phyloP scores from a whole-genome alignment of 2,329 filamentous ascomycete genomes.

The Chalaropsis ovoidea region DNA sequence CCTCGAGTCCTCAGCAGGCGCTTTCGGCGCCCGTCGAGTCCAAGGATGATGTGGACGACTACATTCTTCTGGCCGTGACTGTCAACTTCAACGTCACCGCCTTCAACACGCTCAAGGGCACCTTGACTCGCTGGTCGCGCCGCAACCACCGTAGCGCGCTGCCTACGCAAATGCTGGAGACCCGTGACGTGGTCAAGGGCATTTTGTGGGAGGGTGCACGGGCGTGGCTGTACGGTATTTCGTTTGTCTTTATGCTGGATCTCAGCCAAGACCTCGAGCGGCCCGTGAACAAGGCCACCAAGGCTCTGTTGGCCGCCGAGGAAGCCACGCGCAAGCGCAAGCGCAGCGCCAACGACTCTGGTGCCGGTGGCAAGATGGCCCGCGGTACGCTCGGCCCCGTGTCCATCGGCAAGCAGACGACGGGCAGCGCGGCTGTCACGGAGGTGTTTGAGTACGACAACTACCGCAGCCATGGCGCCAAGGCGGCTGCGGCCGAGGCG shows the following conservation, averaged over 20 bases:
- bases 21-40: constrained; percentile 26
- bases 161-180: constrained; percentile 60
- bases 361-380: constrained; percentile 46
- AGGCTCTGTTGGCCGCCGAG: constrained; percentile 27
- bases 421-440: constrained; percentile 19
- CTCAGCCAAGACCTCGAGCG: constrained; percentile 56
- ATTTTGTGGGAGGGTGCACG: constrained; percentile 71
- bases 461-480: constrained; percentile 21
- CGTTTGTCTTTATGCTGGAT: constrained; percentile 89
- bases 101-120: constrained; percentile 67
- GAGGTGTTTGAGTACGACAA: constrained; percentile 24
- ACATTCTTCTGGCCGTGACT: constrained; percentile 45
- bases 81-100: constrained; percentile 55
- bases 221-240: constrained; percentile 77
- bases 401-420: constrained; percentile 35
- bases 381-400: constrained; percentile 39
- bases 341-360: constrained; percentile 39
- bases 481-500: constrained; percentile 28
- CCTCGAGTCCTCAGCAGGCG: constrained; percentile 29
- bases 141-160: constrained; percentile 68
- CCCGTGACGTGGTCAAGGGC: constrained; percentile 73
- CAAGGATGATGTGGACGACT: constrained; percentile 36
- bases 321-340: constrained; percentile 44
- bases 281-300: constrained; percentile 27
- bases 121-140: constrained; percentile 74